A percentile compares a stretch with the other conserved stretches of the same genome.
Conservation (phyloP, 2,329 filamentous ascomycete species). For the Trichothecium sympodiale region DNA sequence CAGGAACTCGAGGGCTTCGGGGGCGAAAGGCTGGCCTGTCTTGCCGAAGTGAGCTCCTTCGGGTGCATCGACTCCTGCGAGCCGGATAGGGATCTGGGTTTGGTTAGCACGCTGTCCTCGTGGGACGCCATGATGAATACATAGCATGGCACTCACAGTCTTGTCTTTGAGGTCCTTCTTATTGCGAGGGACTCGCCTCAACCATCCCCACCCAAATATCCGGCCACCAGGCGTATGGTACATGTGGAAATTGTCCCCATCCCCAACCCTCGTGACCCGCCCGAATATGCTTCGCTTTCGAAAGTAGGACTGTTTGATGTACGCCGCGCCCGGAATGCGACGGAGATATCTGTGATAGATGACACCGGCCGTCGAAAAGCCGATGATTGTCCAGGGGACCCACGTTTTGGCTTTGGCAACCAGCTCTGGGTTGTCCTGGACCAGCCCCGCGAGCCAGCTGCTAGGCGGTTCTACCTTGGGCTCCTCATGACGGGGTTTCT, state of each 20-base stretch:
- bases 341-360: conserved; percentile 67
- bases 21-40: conserved; percentile 71
- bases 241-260: conserved; percentile 90
- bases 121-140: too few relatives aligned
- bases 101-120: background rate
- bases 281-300: conserved; percentile 70
- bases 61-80: conserved; percentile 89
- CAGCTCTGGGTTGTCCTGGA: conserved; percentile 13
- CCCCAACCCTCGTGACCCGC: conserved; percentile 83
- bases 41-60: conserved; percentile 88
- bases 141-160: conserved; percentile 47
- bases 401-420: conserved; percentile 26
- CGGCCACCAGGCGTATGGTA: conserved; percentile 92
- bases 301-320: conserved; percentile 67
- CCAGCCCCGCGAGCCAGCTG: conserved; percentile 27
- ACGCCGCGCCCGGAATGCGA: conserved; percentile 66
- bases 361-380: conserved; percentile 24
- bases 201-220: conserved; percentile 84
- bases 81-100: conserved; percentile 67
- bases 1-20: conserved; percentile 78
- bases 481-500: conserved; percentile 14
- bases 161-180: conserved; percentile 61
- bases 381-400: conserved; percentile 26
- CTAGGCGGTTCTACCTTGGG: too few relatives aligned
- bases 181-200: conserved; percentile 60